Evolutionary conservation across 148 eudicot genomes (phyloP).

Genomic region (Pouteria glomerata): DNA sequence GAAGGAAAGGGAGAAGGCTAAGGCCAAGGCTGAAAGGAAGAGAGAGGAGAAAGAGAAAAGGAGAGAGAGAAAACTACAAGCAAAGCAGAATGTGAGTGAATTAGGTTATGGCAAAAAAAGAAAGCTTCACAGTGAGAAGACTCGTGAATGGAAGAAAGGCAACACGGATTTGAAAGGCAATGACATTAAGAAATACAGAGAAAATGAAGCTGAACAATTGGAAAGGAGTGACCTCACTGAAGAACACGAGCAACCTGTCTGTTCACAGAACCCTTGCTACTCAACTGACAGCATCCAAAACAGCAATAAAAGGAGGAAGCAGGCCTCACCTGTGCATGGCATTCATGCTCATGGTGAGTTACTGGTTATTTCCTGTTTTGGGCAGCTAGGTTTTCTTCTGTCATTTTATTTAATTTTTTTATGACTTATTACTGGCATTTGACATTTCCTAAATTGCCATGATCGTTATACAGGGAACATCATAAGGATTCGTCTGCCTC

Average conservation of each 20-base stretch:
- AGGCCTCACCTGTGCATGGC: conserved; percentile 17
- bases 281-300: conserved; percentile 80
- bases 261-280: conserved; percentile 33
- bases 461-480: conserved; percentile 40
- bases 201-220: conserved; percentile 26
- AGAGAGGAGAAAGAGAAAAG: conserved; percentile 26
- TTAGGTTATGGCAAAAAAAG: conserved; percentile 16
- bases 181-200: neutral
- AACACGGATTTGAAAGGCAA: conserved; percentile 6
- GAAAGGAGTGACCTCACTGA: conserved; percentile 75
- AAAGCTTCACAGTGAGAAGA: conserved; percentile 12
- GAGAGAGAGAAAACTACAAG: conserved; percentile 16
- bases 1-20: conserved; percentile 50
- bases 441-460: neutral
- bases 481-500: conserved; percentile 42
- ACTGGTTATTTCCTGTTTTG: neutral
- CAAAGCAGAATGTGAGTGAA: conserved; percentile 3
- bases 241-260: conserved; percentile 50
- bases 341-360: conserved; percentile 40
- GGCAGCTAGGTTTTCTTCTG: neutral
- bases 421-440: too few species aligned
- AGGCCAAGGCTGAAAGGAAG: conserved; percentile 32
- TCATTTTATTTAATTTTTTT: neutral
- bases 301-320: conserved; percentile 61
- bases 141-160: conserved; percentile 7